Evolutionary conservation across 2,329 filamentous ascomycete species (phyloP).

Genomic region (Alternaria rosae): DNA sequence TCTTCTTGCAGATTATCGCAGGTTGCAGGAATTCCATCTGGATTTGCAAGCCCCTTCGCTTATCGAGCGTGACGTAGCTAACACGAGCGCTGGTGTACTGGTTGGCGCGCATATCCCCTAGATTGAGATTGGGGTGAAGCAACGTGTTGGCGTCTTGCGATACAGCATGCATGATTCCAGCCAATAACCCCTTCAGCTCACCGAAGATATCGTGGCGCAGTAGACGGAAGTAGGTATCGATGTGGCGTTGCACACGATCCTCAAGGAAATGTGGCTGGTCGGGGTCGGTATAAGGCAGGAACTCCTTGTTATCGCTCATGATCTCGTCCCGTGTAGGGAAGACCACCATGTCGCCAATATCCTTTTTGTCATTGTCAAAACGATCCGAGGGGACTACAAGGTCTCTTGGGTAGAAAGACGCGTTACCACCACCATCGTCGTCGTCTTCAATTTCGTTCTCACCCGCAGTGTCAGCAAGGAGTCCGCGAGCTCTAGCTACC

Average conservation of each 20-base stretch:
- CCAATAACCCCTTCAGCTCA: slow-evolving; percentile 36
- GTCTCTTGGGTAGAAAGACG: slow-evolving; percentile 34
- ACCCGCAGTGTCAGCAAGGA: slow-evolving; percentile 14
- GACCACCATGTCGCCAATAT: slow-evolving; percentile 41
- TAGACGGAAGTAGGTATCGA: slow-evolving; percentile 46
- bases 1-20: slow-evolving; percentile 15
- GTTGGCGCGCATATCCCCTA: slow-evolving; percentile 31
- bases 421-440: not conserved
- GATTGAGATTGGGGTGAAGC: slow-evolving; percentile 13
- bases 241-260: slow-evolving; percentile 33
- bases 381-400: slow-evolving; percentile 29
- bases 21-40: slow-evolving; percentile 35
- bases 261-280: slow-evolving; percentile 38
- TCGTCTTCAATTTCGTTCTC: not conserved
- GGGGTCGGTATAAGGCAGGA: slow-evolving; percentile 39
- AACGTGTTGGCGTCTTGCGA: slow-evolving; percentile 6
- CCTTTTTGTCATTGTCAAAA: slow-evolving; percentile 45
- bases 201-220: slow-evolving; percentile 45
- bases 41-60: slow-evolving; percentile 26
- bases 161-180: slow-evolving; percentile 24
- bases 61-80: slow-evolving; percentile 24
- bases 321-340: slow-evolving; percentile 46
- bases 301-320: slow-evolving; percentile 50
- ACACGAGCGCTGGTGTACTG: slow-evolving; percentile 29
- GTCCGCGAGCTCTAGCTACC: slow-evolving; percentile 23